Evolutionary conservation across 2,329 filamentous ascomycete species (phyloP).

Genomic region (Exophiala sp.): DNA sequence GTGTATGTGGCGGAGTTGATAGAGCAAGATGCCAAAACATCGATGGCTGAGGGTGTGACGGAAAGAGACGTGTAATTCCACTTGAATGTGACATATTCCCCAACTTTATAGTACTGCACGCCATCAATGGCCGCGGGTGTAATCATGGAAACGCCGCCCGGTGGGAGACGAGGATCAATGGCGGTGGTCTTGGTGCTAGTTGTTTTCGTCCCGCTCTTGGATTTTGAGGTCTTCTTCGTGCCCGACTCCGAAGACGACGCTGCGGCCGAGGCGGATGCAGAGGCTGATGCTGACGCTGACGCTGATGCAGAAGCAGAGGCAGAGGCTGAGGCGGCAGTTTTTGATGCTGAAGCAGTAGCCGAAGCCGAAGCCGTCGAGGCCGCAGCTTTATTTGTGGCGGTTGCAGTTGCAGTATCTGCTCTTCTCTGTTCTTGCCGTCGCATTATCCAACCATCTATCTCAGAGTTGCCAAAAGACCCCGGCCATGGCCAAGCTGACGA

Average conservation of each 20-base stretch:
- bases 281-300: not conserved
- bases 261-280: slow-evolving; percentile 5
- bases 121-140: slow-evolving; percentile 48
- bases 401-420: slow-evolving; percentile 9
- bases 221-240: slow-evolving; percentile 12
- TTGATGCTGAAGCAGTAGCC: not conserved
- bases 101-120: slow-evolving; percentile 59
- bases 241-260: slow-evolving; percentile 11
- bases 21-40: slow-evolving; percentile 57
- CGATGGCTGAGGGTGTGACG: slow-evolving; percentile 53
- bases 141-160: slow-evolving; percentile 58
- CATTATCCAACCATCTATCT: slow-evolving; percentile 26
- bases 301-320: not conserved
- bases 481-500: slow-evolving; percentile 34
- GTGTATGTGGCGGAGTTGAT: slow-evolving; percentile 57
- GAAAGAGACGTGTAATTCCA: slow-evolving; percentile 62
- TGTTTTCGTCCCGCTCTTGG: slow-evolving; percentile 17
- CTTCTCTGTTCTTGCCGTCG: slow-evolving; percentile 23
- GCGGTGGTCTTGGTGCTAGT: slow-evolving; percentile 34
- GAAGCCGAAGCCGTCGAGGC: too few relatives aligned
- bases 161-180: slow-evolving; percentile 49
- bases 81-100: slow-evolving; percentile 56
- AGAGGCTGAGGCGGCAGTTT: slow-evolving; percentile 6
- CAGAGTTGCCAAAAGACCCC: slow-evolving; percentile 18
- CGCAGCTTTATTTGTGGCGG: slow-evolving; percentile 9